Percentiles rank a stretch among this genome's conserved stretches.
Evolutionary conservation across 441 rosid species (phyloP).

Genomic region (Macaranga tanarius): DNA sequence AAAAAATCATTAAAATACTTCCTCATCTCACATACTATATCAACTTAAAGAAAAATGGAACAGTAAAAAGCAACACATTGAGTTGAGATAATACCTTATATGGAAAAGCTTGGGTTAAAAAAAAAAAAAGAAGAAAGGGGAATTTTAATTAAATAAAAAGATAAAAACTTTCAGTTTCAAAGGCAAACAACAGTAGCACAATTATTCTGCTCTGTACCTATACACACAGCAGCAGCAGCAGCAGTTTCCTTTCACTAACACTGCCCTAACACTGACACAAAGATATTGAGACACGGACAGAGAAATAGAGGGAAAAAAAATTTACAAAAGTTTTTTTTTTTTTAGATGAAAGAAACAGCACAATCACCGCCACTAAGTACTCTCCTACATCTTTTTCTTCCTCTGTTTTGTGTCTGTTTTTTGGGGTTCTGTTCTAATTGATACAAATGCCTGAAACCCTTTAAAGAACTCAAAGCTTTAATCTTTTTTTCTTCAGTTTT

Average conservation of each 20-base stretch:
- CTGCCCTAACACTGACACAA: constrained; percentile 34
- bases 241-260: constrained; percentile 32
- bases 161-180: neutral
- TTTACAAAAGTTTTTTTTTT: neutral
- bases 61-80: no score
- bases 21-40: no score
- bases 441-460: constrained; percentile 12
- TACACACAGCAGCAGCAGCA: constrained; percentile 11
- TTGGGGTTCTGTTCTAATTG: neutral
- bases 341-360: neutral
- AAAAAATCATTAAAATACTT: no score
- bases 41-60: no score
- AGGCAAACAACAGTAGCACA: neutral
- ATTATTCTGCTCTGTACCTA: constrained; percentile 23
- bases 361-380: constrained; percentile 4
- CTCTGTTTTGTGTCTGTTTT: no score
- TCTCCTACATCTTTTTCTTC: neutral
- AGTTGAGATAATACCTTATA: neutral
- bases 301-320: neutral
- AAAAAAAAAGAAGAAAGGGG: neutral
- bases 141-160: neutral
- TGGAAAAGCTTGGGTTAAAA: neutral
- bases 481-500: neutral
- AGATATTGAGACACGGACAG: constrained; percentile 20
- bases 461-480: neutral